These are phyloP conservation scores for Saksenaea oblongispora DNA, from an alignment of 371 early-diverging fungal species.

Conservation along the genomic window DNA sequence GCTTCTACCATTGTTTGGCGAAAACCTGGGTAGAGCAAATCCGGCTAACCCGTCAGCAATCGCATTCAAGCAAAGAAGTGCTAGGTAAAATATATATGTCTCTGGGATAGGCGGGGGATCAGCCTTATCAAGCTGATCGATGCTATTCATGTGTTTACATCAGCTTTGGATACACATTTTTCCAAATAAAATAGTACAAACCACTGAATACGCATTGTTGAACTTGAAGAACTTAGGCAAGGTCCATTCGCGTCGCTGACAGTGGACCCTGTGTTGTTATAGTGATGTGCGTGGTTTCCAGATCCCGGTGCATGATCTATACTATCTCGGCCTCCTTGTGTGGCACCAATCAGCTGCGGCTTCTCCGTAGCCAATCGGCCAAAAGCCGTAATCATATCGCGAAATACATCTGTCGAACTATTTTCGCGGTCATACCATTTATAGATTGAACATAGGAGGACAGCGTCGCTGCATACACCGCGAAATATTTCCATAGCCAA, in stretches of 20 bases:
- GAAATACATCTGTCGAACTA: constrained; percentile 75
- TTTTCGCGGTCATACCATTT: constrained; percentile 73
- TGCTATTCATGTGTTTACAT: constrained; percentile 31
- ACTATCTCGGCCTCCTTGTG: constrained; percentile 53
- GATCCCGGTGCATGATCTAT: constrained; percentile 28
- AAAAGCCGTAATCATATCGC: constrained; percentile 79
- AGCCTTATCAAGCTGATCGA: constrained; percentile 91
- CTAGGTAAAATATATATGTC: constrained; percentile 81
- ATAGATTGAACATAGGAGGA: constrained; percentile 69
- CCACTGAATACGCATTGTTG: constrained; percentile 80
- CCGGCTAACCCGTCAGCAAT: constrained; percentile 76
- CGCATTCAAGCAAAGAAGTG: constrained; percentile 66
- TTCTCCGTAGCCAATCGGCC: constrained; percentile 81
- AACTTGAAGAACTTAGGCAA: constrained; percentile 48
- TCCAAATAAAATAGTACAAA: constrained; percentile 16
- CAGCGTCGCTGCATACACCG: constrained; percentile 64
- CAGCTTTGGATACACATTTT: neutral
- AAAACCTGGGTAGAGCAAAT: constrained; percentile 65
- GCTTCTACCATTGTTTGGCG: constrained; percentile 28
- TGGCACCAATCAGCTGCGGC: constrained; percentile 65
- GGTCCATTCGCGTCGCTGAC: constrained; percentile 12
- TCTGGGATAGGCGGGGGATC: constrained; percentile 90
- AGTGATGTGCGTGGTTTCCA: constrained; percentile 3
- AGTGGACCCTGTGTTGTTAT: neutral
- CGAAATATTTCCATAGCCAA: constrained; percentile 86